Base-by-base conservation (phyloP, 805 yeast species). In the Yamadazyma insecticola region DNA sequence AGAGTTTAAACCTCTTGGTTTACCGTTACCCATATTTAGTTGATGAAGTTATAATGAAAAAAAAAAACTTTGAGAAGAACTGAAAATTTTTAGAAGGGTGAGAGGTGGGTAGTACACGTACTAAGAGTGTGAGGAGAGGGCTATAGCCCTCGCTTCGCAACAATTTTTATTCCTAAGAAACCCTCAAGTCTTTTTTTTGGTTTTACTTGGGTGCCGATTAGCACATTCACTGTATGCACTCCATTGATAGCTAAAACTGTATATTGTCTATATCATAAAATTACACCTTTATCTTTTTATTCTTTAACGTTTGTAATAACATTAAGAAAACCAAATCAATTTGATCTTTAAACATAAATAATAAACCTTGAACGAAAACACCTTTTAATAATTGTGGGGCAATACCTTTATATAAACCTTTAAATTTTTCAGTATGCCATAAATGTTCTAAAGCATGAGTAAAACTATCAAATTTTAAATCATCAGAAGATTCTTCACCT, bases 1-100 rank as follows among this genome's bases (percentile, higher is more conserved):
- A 70, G 98, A 83, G 87, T 92, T 90, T 73, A 92, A 78, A 72
- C 99, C 99, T 86, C 98, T 87, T 82, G 98, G 98, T 78, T 89
- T 89, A 76, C 96, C 97, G 76, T 84, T 88, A 79, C 97, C 97
- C 97, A 90, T 90, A 66, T 68, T 85, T 25, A 15, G 18, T 25
- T 29, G 29, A 41, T 39, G 34, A n/a, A n/a, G n/a, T n/a, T n/a
- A n/a, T n/a, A n/a, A n/a, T n/a, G n/a, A n/a, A n/a, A n/a, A n/a
- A n/a, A n/a, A n/a, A n/a, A n/a, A n/a, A n/a, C n/a, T n/a, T n/a
- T n/a, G n/a, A n/a, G n/a, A n/a, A n/a, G n/a, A n/a, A n/a, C n/a
- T n/a, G n/a, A n/a, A n/a, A n/a, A n/a, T n/a, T n/a, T n/a, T n/a
- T n/a, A n/a, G n/a, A n/a, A n/a, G n/a, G n/a, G n/a, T n/a, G n/a